Conservation (phyloP, 2,329 filamentous ascomycete species). For the Exophiala spinifera region DNA sequence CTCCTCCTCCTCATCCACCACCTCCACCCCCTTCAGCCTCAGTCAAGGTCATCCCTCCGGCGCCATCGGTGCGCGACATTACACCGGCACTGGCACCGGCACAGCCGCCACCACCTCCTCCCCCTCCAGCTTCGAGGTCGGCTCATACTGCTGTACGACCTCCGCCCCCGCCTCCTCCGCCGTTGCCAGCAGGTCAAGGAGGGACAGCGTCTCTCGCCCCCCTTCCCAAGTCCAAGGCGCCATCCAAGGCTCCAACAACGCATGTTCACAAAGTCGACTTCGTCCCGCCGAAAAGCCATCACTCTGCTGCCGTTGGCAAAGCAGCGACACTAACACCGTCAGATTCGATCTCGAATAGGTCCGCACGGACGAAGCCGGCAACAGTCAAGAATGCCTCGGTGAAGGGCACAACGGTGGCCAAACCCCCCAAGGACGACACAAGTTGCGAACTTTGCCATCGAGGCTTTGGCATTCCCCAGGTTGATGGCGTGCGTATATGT, state of each 20-base stretch:
- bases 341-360: not conserved
- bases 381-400: not conserved
- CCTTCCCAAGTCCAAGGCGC: too few relatives aligned
- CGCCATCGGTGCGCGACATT: not conserved
- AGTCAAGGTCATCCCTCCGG: not conserved
- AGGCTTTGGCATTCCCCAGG: not conserved
- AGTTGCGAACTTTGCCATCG: constrained; percentile 5
- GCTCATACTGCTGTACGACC: too few relatives aligned
- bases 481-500: constrained; percentile 2
- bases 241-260: not conserved
- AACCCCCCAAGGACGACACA: not conserved
- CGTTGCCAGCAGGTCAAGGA: too few relatives aligned
- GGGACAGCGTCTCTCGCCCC: too few relatives aligned
- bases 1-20: too few relatives aligned
- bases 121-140: too few relatives aligned
- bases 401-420: not conserved
- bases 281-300: not conserved
- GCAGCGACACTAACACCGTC: not conserved
- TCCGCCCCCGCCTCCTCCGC: too few relatives aligned
- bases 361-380: not conserved
- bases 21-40: constrained; percentile 1
- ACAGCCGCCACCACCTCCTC: not conserved
- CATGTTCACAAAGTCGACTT: not conserved
- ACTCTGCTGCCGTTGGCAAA: not conserved
- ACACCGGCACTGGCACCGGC: not conserved